Conservation (phyloP, 306 rosid genomes). For the Citrullus colocynthis region DNA sequence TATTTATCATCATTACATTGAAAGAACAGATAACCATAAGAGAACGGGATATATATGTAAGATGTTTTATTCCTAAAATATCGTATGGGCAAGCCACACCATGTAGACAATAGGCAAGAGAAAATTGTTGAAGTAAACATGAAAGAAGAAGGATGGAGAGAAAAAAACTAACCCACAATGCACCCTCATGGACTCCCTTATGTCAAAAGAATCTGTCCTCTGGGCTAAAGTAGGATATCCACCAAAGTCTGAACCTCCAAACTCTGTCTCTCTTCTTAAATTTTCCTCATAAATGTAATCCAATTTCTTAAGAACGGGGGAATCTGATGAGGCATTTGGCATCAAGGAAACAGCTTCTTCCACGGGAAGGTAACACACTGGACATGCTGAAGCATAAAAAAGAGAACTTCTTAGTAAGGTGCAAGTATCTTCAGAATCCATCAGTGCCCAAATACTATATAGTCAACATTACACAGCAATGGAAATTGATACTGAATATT, state of each 20-base stretch:
- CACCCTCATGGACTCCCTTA: constrained; percentile 67
- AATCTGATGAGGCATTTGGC: constrained; percentile 65
- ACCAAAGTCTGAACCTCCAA: constrained; percentile 94
- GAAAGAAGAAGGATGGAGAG: neutral
- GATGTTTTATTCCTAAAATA: neutral
- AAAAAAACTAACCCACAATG: constrained; percentile 72
- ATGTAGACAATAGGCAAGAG: neutral
- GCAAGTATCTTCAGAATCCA: neutral
- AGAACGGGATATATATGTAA: neutral
- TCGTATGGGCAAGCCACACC: neutral
- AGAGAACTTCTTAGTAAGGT: neutral
- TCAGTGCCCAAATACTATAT: neutral
- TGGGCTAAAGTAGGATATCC: constrained; percentile 83
- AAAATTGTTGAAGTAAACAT: neutral
- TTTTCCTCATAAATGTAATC: constrained; percentile 50
- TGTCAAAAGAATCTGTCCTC: constrained; percentile 54
- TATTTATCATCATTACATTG: neutral
- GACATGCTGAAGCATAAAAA: constrained; percentile 59
- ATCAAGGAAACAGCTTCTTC: constrained; percentile 69
- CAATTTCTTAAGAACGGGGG: constrained; percentile 62
- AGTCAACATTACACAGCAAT: neutral
- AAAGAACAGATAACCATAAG: neutral
- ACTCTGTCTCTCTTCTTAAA: constrained; percentile 52
- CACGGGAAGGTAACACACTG: constrained; percentile 91
- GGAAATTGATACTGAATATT: neutral